Evolutionary conservation across 2,329 filamentous ascomycete genomes (phyloP), one percentile per base, ranked within the genome.

Genomic region (Colletotrichum agaves): DNA sequence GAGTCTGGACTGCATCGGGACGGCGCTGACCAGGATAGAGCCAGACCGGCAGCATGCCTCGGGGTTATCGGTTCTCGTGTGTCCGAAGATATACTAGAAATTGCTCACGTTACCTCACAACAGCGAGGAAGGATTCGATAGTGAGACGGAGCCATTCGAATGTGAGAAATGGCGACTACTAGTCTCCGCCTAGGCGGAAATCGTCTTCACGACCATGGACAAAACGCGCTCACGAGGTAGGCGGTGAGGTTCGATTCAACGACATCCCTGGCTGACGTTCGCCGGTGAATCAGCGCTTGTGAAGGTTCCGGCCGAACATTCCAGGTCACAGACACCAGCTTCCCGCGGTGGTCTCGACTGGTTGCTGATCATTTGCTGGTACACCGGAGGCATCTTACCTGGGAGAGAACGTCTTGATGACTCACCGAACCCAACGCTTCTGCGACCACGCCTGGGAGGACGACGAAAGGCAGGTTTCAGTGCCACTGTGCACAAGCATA

Each of bases 301-400:
- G 12, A n/a, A 52, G 21, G 55, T 60, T 55, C 62, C 49, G 63
- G 63, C 63, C 63, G 41, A 56, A 50, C 15, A 52, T 47, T 21
- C 49, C 41, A 56, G 35, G 50, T 56, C 43, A 56, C 43, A 50
- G 43, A 41, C 41, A 17, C 13, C 35, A 19, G 47, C 41, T 57
- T 57, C 11, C 35, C 27, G 41, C 59, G 31, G 39, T 47, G 37
- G 33, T 37, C 61, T 49, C 41, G 61, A 13, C 52, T 50, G 27
- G 27, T n/a, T 43, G 33, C 12, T 60, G 47, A 52, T 50, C 39
- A 49, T 27, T 53, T 53, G 58, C 33, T 13, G 7, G 17, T 15
- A 23, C 21, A 8, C n/a, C n/a, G n/a, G n/a, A n/a, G n/a, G n/a
- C 21, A 27, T 23, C 44, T 47, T 8, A 15, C 44, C 12, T 47